Conservation (phyloP, 768 basidiomycete species). For the Obba rivulosa region DNA sequence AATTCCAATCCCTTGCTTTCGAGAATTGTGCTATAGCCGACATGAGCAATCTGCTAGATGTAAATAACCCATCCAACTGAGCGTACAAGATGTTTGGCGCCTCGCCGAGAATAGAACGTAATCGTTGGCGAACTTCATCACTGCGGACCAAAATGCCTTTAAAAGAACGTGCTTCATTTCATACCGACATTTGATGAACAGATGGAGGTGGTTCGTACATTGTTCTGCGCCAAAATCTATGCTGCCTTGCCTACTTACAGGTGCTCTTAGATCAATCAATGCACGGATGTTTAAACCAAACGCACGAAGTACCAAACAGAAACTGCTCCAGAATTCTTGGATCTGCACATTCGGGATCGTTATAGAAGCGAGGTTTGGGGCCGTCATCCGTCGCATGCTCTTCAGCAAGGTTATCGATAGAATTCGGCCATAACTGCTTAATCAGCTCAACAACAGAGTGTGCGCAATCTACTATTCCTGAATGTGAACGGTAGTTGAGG, state of each 20-base stretch:
- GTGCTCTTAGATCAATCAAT: too few relatives aligned
- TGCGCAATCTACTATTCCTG: slow-evolving; percentile 71
- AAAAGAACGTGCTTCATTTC: too few relatives aligned
- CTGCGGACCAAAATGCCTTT: slow-evolving; percentile 69
- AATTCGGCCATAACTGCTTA: slow-evolving; percentile 52
- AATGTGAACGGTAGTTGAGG: slow-evolving; percentile 66
- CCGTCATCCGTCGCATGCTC: slow-evolving; percentile 55
- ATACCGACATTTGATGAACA: neutral
- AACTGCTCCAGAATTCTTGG: slow-evolving; percentile 48
- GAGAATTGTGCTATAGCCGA: slow-evolving; percentile 51
- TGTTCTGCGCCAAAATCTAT: slow-evolving; percentile 63
- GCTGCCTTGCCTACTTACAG: slow-evolving; percentile 32
- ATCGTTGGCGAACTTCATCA: slow-evolving; percentile 40
- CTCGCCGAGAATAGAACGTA: slow-evolving; percentile 46
- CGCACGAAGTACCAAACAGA: slow-evolving; percentile 45
- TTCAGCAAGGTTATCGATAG: slow-evolving; percentile 52
- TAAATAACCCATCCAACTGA: neutral
- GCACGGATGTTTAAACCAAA: too few relatives aligned
- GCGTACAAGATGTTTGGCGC: slow-evolving; percentile 59
- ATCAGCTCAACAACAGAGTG: slow-evolving; percentile 59
- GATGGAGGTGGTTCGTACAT: slow-evolving; percentile 33
- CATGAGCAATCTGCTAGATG: neutral
- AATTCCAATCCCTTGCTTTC: slow-evolving; percentile 68
- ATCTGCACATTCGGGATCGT: slow-evolving; percentile 35
- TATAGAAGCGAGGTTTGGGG: slow-evolving; percentile 53